Base-by-base conservation (phyloP, 164 flowering plant species). In the Houttuynia cordata region DNA sequence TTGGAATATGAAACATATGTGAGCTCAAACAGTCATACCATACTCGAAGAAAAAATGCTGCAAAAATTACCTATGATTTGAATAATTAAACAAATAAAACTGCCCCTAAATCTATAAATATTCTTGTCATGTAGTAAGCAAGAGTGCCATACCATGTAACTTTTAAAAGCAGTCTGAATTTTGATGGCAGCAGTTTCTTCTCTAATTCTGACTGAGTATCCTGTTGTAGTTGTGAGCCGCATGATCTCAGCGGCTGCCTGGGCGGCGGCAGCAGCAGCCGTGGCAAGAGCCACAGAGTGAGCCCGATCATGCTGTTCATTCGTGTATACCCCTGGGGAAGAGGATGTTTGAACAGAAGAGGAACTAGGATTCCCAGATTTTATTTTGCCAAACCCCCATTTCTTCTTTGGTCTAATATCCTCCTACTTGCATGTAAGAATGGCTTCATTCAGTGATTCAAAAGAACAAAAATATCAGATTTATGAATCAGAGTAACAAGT, bases 111-210 rank as follows among this genome's bases (percentile, higher is more conserved):
- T n/a, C n/a, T n/a, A n/a, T n/a, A n/a, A n/a, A n/a, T n/a, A n/a
- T n/a, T n/a, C n/a, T n/a, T n/a, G 17, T 1, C 20, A 13, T 19
- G 18, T n/a, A n/a, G n/a, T n/a, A 41, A 45, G n/a, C 20, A 23
- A 5, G 20, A 8, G 62, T 25, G 56, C 57, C 12, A 24, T 78
- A 91, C 97, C 96, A 80, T 61, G 68, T 85, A 80, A 24, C 92
- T 87, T 23, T 95, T 77, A 67, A 88, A 88, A 67, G 88, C 84
- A 1, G 88, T 80, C 67, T 91, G 97, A 72, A 91, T 85, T 70
- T 72, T 78, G 71, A 87, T 74, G 24, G 88, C 94, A 0, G 95
- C 92, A 4, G 65, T 75, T 75, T 91, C 96, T 58, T 88, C 96
- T 66, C 66, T 68, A 7, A 89, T 74, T 76, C 81, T 88, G 18